These are phyloP conservation scores for Spathaspora passalidarum DNA, from an alignment of 805 yeast species.

Conservation along the genomic window DNA sequence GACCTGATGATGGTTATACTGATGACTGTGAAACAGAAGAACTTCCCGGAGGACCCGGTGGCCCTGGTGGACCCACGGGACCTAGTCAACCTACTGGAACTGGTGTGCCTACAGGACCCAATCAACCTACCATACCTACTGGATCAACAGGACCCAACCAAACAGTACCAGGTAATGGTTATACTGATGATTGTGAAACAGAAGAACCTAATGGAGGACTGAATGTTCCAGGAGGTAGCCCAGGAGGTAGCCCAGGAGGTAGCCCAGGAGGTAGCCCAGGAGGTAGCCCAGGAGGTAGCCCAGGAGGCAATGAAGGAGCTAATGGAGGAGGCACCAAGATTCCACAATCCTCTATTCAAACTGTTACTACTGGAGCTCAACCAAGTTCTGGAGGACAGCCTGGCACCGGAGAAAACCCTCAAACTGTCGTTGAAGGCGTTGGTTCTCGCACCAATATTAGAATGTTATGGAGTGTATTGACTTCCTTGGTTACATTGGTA, in stretches of 20 bases:
- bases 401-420: not conserved
- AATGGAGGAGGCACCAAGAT: no score
- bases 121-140: no score
- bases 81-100: not conserved
- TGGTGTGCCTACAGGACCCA: not conserved
- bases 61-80: not conserved
- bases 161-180: no score
- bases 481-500: not conserved
- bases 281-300: no score
- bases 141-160: no score
- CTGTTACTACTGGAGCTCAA: not conserved
- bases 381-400: not conserved
- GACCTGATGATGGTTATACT: no score
- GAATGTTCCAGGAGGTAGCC: no score
- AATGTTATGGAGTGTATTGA: not conserved
- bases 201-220: no score
- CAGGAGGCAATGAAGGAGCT: no score
- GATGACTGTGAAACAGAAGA: constrained; percentile 8
- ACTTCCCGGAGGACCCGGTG: not conserved
- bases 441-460: not conserved
- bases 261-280: no score
- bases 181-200: no score
- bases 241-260: no score
- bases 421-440: not conserved
- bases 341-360: not conserved